Conservation (phyloP, 2,329 filamentous ascomycete species). For the Aurifilum marmelostoma region DNA sequence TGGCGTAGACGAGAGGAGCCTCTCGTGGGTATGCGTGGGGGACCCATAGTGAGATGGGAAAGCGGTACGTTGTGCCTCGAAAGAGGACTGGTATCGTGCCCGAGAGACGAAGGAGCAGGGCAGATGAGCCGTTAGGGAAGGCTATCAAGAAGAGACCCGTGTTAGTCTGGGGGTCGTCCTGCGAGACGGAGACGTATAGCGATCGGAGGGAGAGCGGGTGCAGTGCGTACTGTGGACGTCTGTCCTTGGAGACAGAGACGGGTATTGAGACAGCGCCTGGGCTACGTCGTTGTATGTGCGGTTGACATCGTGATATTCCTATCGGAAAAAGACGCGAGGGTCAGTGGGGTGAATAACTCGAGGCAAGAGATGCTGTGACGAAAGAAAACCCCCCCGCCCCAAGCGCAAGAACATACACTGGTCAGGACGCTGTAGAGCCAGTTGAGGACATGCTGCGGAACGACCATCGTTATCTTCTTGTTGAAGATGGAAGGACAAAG, state of each 20-base stretch:
- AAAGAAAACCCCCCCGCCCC: too few species aligned
- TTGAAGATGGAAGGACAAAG: constrained; percentile 16
- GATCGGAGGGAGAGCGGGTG: constrained; percentile 7
- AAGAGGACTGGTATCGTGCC: constrained; percentile 93
- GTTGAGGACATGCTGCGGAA: constrained; percentile 87
- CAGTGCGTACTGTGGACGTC: constrained; percentile 84
- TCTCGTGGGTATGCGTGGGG: constrained; percentile 88
- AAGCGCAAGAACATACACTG: constrained; percentile 63
- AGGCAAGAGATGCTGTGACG: constrained; percentile 10
- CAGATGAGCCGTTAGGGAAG: constrained; percentile 84
- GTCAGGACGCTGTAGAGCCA: constrained; percentile 94
- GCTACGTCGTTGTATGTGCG: constrained; percentile 91
- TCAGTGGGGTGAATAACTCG: constrained; percentile 20
- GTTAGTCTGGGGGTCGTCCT: constrained; percentile 10
- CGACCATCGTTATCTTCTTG: constrained; percentile 58
- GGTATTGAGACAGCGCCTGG: constrained; percentile 76
- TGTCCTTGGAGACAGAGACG: constrained; percentile 81
- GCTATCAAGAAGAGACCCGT: constrained; percentile 55
- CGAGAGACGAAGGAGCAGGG: constrained; percentile 81
- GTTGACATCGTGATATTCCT: constrained; percentile 95
- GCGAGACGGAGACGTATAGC: background rate
- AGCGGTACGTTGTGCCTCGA: constrained; percentile 85
- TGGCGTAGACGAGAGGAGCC: constrained; percentile 85
- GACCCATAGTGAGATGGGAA: constrained; percentile 91
- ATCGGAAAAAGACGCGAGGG: constrained; percentile 27